Base-by-base conservation (phyloP, 805 yeast genomes). In the Schwanniomyces yamadae region DNA sequence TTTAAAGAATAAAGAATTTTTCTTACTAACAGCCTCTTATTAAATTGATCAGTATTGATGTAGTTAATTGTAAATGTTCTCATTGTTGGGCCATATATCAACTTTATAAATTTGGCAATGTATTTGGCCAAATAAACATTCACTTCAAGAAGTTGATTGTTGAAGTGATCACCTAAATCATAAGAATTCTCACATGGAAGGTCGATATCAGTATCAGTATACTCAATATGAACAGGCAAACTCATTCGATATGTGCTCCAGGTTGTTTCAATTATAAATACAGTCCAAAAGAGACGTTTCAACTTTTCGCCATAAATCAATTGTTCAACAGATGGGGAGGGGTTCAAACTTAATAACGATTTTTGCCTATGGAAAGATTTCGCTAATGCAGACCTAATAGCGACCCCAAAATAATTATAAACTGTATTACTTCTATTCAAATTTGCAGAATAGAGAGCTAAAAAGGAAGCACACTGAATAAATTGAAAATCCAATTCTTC, bases 211-310 rank as follows among this genome's bases (percentile, higher is more conserved):
- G 73, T 67, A 37, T 66, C 71, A 4, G 68, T 60, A 46, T 63
- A 65, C 37, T 64, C 65, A 30, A 66, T 61, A 39, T 64, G 68
- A 14, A 66, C 63, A 2, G 71, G 67, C 49, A 56, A 48, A 40
- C 53, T 59, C 60, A 60, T 59, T 34, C 60, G 59, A 3, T 69
- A 54, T 2, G 71, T 59, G 7, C 34, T 30, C 71, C 71, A 66
- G 8, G 59, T 50, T 5, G 61, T 57, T 44, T 67, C 73, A 23
- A 62, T 55, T 9, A 65, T 59, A 38, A 62, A 67, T 1, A 63
- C 55, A 3, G 70, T 54, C 73, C 73, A 67, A 70, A 71, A 67
- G 16, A 67, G 38, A 19, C 71, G 52, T 39, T 64, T 65, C 6
- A 54, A 46, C 33, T 58, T 62, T 31, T 66, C 71, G 8, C 41